Conservation (phyloP, 1,284 basidiomycete genomes). For the Stereum hirsutum region DNA sequence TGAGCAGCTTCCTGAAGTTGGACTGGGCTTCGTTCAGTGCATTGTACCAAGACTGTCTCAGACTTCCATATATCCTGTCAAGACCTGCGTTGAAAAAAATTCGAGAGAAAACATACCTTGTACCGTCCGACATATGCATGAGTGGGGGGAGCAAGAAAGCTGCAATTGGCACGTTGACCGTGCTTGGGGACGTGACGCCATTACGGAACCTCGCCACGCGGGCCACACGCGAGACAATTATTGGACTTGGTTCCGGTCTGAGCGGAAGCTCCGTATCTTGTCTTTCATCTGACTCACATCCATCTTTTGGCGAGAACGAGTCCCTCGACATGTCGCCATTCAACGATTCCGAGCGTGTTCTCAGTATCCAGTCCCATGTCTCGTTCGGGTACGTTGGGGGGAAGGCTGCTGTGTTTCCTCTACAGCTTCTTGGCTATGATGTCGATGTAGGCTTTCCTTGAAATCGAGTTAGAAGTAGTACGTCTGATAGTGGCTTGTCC, state of each 20-base stretch:
- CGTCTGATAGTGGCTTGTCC: background rate
- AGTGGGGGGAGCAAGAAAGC: background rate
- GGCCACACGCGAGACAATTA: too few species aligned
- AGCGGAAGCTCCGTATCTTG: too few species aligned
- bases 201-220: background rate
- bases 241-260: too few species aligned
- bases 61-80: slow-evolving; percentile 27
- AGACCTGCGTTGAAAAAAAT: background rate
- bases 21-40: slow-evolving; percentile 64
- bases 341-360: slow-evolving; percentile 33
- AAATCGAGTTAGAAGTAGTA: background rate
- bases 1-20: slow-evolving; percentile 61
- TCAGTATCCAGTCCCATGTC: slow-evolving; percentile 91
- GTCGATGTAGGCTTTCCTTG: slow-evolving; percentile 68
- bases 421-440: slow-evolving; percentile 93
- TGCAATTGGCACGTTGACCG: background rate
- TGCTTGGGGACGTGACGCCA: slow-evolving; percentile 5
- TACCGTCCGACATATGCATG: slow-evolving; percentile 32
- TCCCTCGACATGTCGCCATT: background rate
- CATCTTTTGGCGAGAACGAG: too few species aligned
- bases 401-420: slow-evolving; percentile 92
- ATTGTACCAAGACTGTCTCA: slow-evolving; percentile 66
- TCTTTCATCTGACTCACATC: too few species aligned
- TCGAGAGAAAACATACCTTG: slow-evolving; percentile 20
- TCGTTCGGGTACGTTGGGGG: slow-evolving; percentile 93